Evolutionary conservation across 75 land plant genomes (phyloP), one percentile per base, ranked within the genome.

Genomic region (Picea sitchensis): DNA sequence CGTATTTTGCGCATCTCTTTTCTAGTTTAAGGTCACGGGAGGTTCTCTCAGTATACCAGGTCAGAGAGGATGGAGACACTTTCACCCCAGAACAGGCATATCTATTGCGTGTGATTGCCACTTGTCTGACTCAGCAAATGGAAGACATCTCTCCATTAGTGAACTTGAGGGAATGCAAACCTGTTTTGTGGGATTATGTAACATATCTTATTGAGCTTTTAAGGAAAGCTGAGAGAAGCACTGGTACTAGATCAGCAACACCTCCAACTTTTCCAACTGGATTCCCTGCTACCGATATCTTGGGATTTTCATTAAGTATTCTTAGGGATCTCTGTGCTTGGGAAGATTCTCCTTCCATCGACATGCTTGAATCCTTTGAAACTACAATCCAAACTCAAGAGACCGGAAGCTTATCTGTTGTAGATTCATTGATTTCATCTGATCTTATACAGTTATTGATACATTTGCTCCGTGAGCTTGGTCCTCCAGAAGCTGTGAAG

Each of bases 251-350:
- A 68, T 47, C 89, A 1, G 76, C 38, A 26, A 56, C 74, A 7
- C 65, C 54, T 23, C 68, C 77, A 57, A 54, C 76, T 58, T 65
- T 89, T 51, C 84, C 91, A 56, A 85, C 89, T 61, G 85, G 79
- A 41, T 83, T 67, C 11, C 81, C 86, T 14, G 80, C 72, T n/a
- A 78, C 86, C 77, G 88, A 96, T 86, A 86, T 94, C 71, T 81
- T 96, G 71, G 88, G 91, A 0, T 91, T 86, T 76, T 84, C 94
- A 0, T 88, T 95, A 30, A 82, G 82, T 8, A 82, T 95, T n/a
- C 61, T 92, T 58, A 87, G 89, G 60, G 90, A 90, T 78, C 71
- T 89, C 51, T 90, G 90, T 85, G 86, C 90, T 17, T 76, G 32
- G 75, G 89, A 87, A 26, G 58, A 76, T 54, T 14, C 30, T 61